A percentile compares a stretch with the other conserved stretches of the same genome.
Evolutionary conservation across 768 basidiomycete species (phyloP).

Genomic region (Tricholoma furcatifolium): DNA sequence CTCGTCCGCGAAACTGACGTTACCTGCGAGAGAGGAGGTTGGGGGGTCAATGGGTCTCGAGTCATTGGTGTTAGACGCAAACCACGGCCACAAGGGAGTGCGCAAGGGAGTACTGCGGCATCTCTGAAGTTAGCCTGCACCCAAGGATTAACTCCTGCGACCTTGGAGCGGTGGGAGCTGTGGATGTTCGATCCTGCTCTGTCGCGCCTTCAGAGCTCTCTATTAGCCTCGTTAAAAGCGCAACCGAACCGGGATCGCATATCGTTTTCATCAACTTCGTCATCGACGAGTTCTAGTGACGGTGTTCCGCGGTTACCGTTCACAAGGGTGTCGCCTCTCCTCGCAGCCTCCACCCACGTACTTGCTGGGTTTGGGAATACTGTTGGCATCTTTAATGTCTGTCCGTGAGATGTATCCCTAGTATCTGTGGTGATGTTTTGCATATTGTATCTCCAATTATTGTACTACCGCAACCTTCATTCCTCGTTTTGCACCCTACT

Average conservation of each 20-base stretch:
- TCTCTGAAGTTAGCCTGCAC: conserved; percentile 12
- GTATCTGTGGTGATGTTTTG: not conserved
- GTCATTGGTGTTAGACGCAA: conserved; percentile 72
- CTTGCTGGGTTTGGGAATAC: conserved; percentile 82
- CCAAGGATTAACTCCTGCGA: conserved; percentile 57
- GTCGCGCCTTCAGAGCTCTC: conserved; percentile 46
- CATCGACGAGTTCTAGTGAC: conserved; percentile 20
- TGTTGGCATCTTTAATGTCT: conserved; percentile 54
- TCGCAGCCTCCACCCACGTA: conserved; percentile 46
- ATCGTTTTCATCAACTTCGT: conserved; percentile 20
- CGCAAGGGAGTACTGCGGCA: conserved; percentile 18
- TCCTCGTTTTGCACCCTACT: not conserved
- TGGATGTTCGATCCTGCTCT: conserved; percentile 72
- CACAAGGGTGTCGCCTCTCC: conserved; percentile 68
- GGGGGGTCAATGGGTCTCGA: conserved; percentile 60
- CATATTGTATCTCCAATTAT: not conserved
- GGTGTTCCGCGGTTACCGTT: conserved; percentile 67
- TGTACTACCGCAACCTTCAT: not conserved
- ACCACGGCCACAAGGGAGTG: conserved; percentile 42
- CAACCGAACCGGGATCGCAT: conserved; percentile 17
- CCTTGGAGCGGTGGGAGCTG: conserved; percentile 79
- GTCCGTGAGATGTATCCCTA: conserved; percentile 8
- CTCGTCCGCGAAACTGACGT: conserved; percentile 54
- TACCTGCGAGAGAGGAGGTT: conserved; percentile 72
- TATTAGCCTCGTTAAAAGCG: conserved; percentile 46